Conservation (phyloP, 2,329 filamentous ascomycete species). For the Claviceps africana region DNA sequence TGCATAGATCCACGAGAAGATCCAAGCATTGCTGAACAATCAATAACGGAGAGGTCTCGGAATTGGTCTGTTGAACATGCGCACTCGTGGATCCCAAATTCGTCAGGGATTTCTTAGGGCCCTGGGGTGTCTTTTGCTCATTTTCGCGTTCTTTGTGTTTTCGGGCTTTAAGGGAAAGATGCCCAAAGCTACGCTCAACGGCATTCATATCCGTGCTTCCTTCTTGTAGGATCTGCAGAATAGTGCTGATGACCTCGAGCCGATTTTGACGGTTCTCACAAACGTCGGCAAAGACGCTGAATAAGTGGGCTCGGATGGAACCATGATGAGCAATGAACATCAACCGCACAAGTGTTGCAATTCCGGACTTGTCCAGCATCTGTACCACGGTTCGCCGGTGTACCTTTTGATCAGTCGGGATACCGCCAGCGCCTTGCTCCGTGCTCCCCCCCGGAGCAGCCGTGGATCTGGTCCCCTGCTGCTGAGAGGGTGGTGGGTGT, state of each 20-base stretch:
- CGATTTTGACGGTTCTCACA: constrained; percentile 96
- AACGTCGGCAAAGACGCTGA: constrained; percentile 77
- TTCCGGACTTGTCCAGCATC: constrained; percentile 90
- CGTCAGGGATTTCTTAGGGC: constrained; percentile 60
- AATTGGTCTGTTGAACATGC: constrained; percentile 40
- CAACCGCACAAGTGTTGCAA: constrained; percentile 89
- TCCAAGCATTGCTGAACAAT: constrained; percentile 92
- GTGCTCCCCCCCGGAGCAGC: constrained; percentile 12
- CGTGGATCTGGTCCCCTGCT: constrained; percentile 17
- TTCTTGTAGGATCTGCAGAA: constrained; percentile 89
- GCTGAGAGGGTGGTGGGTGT: constrained; percentile 15
- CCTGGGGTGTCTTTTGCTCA: constrained; percentile 63
- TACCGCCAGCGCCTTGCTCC: constrained; percentile 14
- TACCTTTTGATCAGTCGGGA: constrained; percentile 44
- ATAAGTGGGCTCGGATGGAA: constrained; percentile 69
- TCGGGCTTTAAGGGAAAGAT: constrained; percentile 81
- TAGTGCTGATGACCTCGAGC: constrained; percentile 80
- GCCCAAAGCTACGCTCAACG: constrained; percentile 88
- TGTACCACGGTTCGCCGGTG: constrained; percentile 77
- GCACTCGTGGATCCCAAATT: constrained; percentile 32
- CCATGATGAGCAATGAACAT: constrained; percentile 96
- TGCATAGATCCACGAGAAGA: constrained; percentile 68
- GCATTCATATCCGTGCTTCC: constrained; percentile 86
- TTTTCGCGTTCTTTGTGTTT: constrained; percentile 51
- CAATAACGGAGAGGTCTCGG: constrained; percentile 84